A percentile compares a stretch with the other conserved stretches of the same genome.
Evolutionary conservation across 1,139 yeast species (phyloP).

Genomic region (Suhomyces bokatorum): DNA sequence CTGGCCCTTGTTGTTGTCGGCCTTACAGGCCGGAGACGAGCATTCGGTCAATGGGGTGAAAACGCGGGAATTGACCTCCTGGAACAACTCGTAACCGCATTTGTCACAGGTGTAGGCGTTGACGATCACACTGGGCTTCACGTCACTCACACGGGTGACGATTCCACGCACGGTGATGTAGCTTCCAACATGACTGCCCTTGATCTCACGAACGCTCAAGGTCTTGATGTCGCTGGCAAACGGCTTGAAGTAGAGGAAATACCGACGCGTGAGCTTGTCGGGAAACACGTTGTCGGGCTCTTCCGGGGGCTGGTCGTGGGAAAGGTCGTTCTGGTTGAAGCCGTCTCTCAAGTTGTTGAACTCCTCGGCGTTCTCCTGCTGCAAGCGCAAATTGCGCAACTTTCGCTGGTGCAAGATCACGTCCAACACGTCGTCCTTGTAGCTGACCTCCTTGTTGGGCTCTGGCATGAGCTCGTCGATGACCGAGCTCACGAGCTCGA

Average conservation of each 20-base stretch:
- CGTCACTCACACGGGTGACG: conserved; percentile 93
- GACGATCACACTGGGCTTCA: conserved; percentile 87
- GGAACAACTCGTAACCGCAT: conserved; percentile 96
- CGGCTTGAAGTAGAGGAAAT: conserved; percentile 84
- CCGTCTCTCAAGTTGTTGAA: conserved; percentile 41
- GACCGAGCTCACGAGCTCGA: conserved; percentile 72
- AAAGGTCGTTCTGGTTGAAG: conserved; percentile 16
- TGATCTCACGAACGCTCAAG: conserved; percentile 85
- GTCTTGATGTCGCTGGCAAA: conserved; percentile 56
- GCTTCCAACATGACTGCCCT: conserved; percentile 81
- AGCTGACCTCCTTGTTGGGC: conserved; percentile 74
- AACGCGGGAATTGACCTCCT: conserved; percentile 82
- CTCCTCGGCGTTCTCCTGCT: conserved; percentile 65
- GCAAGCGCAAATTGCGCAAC: conserved; percentile 72
- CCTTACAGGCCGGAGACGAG: conserved; percentile 74
- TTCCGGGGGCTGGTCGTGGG: conserved; percentile 6
- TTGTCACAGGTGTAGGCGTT: conserved; percentile 97
- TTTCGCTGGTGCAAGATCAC: conserved; percentile 89
- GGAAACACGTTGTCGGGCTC: conserved; percentile 62
- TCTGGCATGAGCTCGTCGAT: conserved; percentile 83
- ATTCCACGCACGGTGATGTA: conserved; percentile 91
- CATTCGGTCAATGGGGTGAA: conserved; percentile 88
- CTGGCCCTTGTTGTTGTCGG: conserved; percentile 84
- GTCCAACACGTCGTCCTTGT: conserved; percentile 89
- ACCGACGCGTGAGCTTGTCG: conserved; percentile 81